Base-by-base conservation (phyloP, 768 basidiomycete species). In the Serendipita sp. region DNA sequence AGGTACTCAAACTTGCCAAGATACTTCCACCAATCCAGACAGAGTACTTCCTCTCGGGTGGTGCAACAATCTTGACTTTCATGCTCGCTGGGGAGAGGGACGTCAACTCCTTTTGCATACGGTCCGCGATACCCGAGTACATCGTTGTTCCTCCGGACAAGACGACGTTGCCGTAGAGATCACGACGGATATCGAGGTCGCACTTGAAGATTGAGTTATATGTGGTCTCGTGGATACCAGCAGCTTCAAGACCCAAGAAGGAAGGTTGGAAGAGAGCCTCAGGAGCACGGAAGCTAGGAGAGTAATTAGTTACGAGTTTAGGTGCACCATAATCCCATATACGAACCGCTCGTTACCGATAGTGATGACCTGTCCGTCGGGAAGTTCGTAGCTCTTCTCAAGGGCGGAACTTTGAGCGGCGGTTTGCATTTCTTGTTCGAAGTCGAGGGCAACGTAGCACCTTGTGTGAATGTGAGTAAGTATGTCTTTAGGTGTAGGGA, bases 201-300 rank as follows among this genome's bases (percentile, higher is more conserved):
- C 89, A 88, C 78, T 87, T 86, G 80, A 82, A 85, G 80, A 89
- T 88, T 41, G 91, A 91, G 83, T 91, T 91, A 46, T 75, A 85
- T 81, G 86, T 88, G 63, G 89, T 91, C 79, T 93, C 89, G 78
- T 93, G 90, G 71, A 85, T 83, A 78, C 84, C 84, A 44, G 80
- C 76, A 62, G 81, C 79, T 73, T 85, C 84, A 65, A 85, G 85
- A 70, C 91, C 91, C 66, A 93, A 79, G 81, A 95, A 84, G 30
- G 86, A 79, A 65, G 91, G 91, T 78, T 91, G 88, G 89, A 93
- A 95, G 75, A 95, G 84, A 16, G 90, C 89, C 75, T 95, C 91
- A 70, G 91, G 90, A 65, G 88, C 86, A 74, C 91, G 89, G 91
- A 93, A 85, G 67, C 75, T 73, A 65, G 2, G 30, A 44, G 44